Base-by-base conservation (phyloP, 495 filamentous ascomycete species). In the Geopyxis carbonaria region DNA sequence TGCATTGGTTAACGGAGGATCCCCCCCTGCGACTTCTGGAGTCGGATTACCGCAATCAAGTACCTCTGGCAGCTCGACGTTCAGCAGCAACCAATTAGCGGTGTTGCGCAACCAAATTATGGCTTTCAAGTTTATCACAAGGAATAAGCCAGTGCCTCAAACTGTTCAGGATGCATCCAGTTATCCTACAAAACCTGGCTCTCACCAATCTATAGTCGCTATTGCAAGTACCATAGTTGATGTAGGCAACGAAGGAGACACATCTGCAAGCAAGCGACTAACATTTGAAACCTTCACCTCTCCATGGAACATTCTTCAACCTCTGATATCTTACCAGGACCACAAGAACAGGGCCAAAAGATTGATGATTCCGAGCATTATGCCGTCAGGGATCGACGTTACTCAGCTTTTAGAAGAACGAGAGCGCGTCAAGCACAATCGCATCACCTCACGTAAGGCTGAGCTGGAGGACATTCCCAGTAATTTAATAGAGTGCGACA, bases 341-440 rank as follows among this genome's bases (percentile, higher is more conserved):
- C 86, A 95, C 53, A 64, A 64, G 5, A 64, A 65, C 21, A 72
- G 86, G 32, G 67, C 71, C 27, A 76, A 79, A 28, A 74, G 86
- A 30, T 65, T 72, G 20, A 72, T 81, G 44, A 72, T 94, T 27
- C 81, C 86, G 0, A 82, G 80, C 50, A 72, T 91, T 34, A 85
- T 92, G 64, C 85, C 87, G 7, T 64, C 74, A 9, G 89, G 89
- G n/a, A 67, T 93, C 20, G 78, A 86, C 49, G 68, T 85, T 41
- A 82, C 91, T 39, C 73, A 78, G 45, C 56, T 91, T 38, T 72
- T 79, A 31, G 75, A 84, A 41, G 84, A 93, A 48, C 72, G 84
- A 7, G 89, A 94, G 54, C 70, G 76, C 34, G 77, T 91, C 33
- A 63, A 89, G 23, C 87, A 84, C 61, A 94, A 95, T 52, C 75